Evolutionary conservation across 2,329 filamentous ascomycete genomes (phyloP), one percentile per base, ranked within the genome.

Genomic region (Aschersonia sp.): DNA sequence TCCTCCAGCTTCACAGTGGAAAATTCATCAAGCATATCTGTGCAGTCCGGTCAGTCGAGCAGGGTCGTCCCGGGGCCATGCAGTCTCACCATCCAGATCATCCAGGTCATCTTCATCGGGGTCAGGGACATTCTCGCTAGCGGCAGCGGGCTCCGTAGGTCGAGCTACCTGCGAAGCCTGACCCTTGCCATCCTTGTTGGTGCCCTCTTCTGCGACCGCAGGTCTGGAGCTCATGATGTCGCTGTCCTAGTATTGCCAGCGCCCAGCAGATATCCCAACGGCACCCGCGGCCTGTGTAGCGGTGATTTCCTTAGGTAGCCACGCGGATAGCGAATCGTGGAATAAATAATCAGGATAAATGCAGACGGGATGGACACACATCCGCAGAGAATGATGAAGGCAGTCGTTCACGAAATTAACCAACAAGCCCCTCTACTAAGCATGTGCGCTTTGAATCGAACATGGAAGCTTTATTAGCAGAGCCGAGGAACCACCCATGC

Each of bases 1-100:
- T 11, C 46, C 37, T 62, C 59, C 11, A 81, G 57, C 54, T 81
- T 79, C 46, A 73, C 71, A 31, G 83, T 67, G 41, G 83, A 81
- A 66, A 98, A 98, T 53, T 95, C 85, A 60, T 95, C 87, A 30
- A 98, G 81, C 65, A 97, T 84, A 56, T 97, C 90, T 90, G 42
- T 22, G 22, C 22, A 22, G 22, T 22, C 22, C 22, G 22, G 22
- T 22, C 22, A 22, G 22, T 22, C 22, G 22, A 22, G 22, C 22
- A 22, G 22, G 22, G 22, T 22, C 22, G 4, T 4, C 22, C 22
- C 22, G 22, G 22, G 22, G 22, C 22, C 22, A 22, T 22, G 22
- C 22, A 22, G 14, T 12, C 69, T 55, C 65, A 87, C 86, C 87
- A 66, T 98, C 92, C 43, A 98, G 71, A 58, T 97, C 92, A 59